Evolutionary conservation across 164 flowering plant genomes (phyloP).

Genomic region (Cinnamomum micranthum): DNA sequence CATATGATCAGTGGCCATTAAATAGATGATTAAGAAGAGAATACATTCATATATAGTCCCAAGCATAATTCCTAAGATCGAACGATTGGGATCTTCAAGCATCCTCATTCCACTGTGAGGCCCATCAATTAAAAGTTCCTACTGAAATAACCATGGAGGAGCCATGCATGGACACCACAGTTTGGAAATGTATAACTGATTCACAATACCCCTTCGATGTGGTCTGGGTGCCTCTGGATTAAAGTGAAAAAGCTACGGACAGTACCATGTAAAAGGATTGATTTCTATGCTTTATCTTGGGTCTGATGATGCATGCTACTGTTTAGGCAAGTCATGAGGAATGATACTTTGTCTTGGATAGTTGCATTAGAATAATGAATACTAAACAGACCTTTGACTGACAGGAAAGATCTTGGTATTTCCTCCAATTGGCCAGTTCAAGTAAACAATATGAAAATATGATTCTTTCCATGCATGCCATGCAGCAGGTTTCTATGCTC

Average conservation of each 20-base stretch:
- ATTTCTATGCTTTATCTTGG: slow-evolving; percentile 12
- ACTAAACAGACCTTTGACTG: slow-evolving; percentile 18
- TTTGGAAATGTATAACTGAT: neutral
- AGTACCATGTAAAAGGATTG: slow-evolving; percentile 33
- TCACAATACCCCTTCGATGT: neutral
- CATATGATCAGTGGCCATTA: too few species aligned
- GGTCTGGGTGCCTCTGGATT: slow-evolving; percentile 32
- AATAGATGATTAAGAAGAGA: too few species aligned
- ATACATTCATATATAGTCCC: too few species aligned
- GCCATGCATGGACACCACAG: neutral
- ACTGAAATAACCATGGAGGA: neutral
- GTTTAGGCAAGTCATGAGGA: slow-evolving; percentile 20
- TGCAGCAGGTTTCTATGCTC: slow-evolving; percentile 26
- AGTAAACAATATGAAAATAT: slow-evolving; percentile 47
- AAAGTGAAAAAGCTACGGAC: slow-evolving; percentile 58
- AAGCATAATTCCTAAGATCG: too few species aligned
- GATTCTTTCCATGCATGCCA: slow-evolving; percentile 49
- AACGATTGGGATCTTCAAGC: neutral
- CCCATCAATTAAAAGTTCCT: neutral
- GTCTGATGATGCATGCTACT: neutral
- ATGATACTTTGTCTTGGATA: slow-evolving; percentile 48
- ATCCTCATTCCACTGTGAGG: neutral
- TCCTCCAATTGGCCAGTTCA: slow-evolving; percentile 24
- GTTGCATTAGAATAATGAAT: slow-evolving; percentile 24
- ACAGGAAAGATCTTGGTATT: slow-evolving; percentile 20